These are phyloP conservation scores for Aspergillus nanangensis DNA, from an alignment of 495 filamentous ascomycete species.

Conservation along the genomic window DNA sequence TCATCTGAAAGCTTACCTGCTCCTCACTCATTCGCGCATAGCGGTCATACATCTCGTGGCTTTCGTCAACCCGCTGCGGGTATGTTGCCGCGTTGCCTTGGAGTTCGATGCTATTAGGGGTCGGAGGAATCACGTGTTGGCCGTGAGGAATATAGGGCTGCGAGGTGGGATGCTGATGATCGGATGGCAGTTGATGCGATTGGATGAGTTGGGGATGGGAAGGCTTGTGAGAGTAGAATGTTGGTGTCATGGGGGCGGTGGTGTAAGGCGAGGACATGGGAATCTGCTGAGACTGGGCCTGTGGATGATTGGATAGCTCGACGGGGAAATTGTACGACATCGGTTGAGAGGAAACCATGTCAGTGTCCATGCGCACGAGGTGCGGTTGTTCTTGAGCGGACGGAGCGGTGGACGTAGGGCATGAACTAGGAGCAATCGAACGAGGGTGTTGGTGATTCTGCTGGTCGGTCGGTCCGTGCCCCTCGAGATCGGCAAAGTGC, in stretches of 20 bases:
- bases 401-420: conserved; percentile 27
- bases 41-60: conserved; percentile 62
- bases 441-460: conserved; percentile 31
- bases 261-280: conserved; percentile 24
- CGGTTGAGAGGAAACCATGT: conserved; percentile 21
- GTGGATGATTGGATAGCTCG: conserved; percentile 27
- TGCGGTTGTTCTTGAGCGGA: conserved; percentile 18
- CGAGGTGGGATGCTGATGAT: conserved; percentile 29
- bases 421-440: conserved; percentile 24
- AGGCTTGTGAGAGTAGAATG: conserved; percentile 36
- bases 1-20: conserved; percentile 52
- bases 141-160: conserved; percentile 48
- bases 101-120: conserved; percentile 88
- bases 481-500: conserved; percentile 44
- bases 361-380: conserved; percentile 23
- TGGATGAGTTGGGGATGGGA: conserved; percentile 28
- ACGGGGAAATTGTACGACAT: conserved; percentile 27
- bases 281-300: conserved; percentile 25
- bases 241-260: conserved; percentile 30
- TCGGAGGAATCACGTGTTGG: conserved; percentile 74
- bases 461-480: conserved; percentile 32
- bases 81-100: conserved; percentile 64
- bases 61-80: conserved; percentile 56
- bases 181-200: conserved; percentile 50
- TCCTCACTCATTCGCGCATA: conserved; percentile 76